Base-by-base conservation (phyloP, 1,284 basidiomycete genomes). In the Trametes versicolor region DNA sequence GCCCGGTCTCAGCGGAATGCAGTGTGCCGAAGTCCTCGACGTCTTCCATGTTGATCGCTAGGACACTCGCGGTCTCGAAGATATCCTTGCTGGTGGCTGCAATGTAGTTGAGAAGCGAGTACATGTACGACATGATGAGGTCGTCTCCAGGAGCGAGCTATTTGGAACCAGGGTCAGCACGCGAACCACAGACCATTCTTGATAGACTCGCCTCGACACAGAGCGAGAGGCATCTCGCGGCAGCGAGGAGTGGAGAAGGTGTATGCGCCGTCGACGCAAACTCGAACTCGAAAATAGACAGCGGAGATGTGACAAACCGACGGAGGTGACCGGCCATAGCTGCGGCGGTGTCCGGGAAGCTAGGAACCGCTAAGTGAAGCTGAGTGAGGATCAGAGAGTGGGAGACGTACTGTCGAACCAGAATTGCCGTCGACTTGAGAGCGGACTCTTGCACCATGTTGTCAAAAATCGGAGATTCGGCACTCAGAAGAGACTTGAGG, bases 111-210 rank as follows among this genome's bases (percentile, higher is more conserved):
- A 99, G 85, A 17, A 99, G 85, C 10, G 96, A 97, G 77, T 99
- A 98, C 88, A 98, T 93, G 70, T 96, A 96, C 2, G 96, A 98
- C 85, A 97, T 92, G 72, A 96, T 87, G 52, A 97, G 86, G 75
- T 97, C 96, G 71, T 97, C 94, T 60, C 94, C 94, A 8, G 93
- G 91, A 15, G 94, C 89, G 61, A 95, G 82, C 93, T 95, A 53
- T 2, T 36, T 1, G 15, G 34, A 4, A 17, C 19, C 19, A 3
- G 19, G 1, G 27, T 43, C 4, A 37, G 15, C 17, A 4, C 34
- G 21, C 34, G 8, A 43, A 60, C 15, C 61, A 15, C 48, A 5
- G 56, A 29, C 10, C 29, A 12, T 49, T 19, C 34, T 21, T n/a
- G 45, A 36, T 39, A 47, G 6, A 73, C 79, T 37, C 70, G 93